Conservation (phyloP, 2,329 filamentous ascomycete species). For the Beauveria sp. region DNA sequence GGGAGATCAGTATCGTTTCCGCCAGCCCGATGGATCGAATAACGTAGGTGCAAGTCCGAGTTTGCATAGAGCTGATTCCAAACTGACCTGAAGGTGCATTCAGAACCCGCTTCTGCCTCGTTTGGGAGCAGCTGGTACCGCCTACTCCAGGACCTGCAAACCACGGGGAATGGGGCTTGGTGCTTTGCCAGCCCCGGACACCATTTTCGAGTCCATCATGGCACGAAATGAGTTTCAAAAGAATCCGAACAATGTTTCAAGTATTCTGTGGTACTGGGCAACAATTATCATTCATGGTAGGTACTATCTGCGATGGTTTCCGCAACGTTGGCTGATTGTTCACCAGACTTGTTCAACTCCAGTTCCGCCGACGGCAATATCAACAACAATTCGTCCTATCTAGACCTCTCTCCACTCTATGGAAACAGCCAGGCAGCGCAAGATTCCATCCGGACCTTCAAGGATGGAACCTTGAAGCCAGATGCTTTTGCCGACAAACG, state of each 20-base stretch:
- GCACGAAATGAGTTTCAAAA: conserved; percentile 39
- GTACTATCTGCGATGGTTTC: conserved; percentile 10
- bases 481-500: conserved; percentile 67
- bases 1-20: conserved; percentile 55
- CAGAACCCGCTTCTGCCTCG: conserved; percentile 58
- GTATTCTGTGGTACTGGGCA: conserved; percentile 65
- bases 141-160: conserved; percentile 58
- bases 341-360: conserved; percentile 61
- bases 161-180: conserved; percentile 52
- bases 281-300: conserved; percentile 64
- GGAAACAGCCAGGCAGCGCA: conserved; percentile 61
- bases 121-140: conserved; percentile 58
- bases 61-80: too few relatives aligned
- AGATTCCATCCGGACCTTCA: conserved; percentile 59
- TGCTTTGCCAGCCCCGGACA: conserved; percentile 58
- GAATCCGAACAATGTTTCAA: conserved; percentile 66
- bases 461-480: conserved; percentile 63
- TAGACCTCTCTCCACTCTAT: conserved; percentile 65
- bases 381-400: conserved; percentile 62
- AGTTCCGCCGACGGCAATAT: conserved; percentile 51
- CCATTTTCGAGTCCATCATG: conserved; percentile 58
- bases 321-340: neutral
- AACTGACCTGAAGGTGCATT: neutral
- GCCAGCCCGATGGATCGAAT: conserved; percentile 61
- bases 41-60: conserved; percentile 37